Base-by-base conservation (phyloP, 73 alveolate genomes). In the Diophrys appendiculata region DNA sequence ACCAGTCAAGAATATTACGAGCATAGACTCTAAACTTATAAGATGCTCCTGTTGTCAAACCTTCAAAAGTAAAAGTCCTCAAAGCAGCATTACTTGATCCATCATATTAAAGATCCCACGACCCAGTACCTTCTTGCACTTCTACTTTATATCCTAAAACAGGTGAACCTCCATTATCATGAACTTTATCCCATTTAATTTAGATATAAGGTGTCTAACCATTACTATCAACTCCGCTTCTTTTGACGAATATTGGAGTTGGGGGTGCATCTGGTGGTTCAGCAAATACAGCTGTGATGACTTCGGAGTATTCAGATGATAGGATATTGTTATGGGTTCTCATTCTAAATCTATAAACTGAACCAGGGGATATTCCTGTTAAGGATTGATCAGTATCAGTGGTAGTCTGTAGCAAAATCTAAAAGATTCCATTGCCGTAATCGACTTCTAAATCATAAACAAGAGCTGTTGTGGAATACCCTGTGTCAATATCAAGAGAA, bases 121-220 rank as follows among this genome's bases (percentile, higher is more conserved):
- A 35, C 29, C 88, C 79, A 0, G 54, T 73, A 65, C 80, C 81
- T 64, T 78, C 52, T 30, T 76, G 54, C 29, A 64, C 69, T 78
- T 91, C 93, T 8, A 91, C 90, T 74, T 75, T 87, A 78, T 78
- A 91, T 65, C 97, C 97, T 27, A 88, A 81, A 27, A 91, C 78
- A 11, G 88, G 81, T 2, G 83, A n/a, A 28, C 83, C 89, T 29
- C 68, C 70, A 72, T 81, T 31, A 33, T 83, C 88, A 34, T 28
- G 28, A 29, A 93, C 95, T 1, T 35, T 76, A 33, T 67, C 78
- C 94, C 94, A 91, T n/a, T 67, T 71, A 29, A 91, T 83, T 34
- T 69, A 33, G 54, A 91, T 91, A 72, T 33, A 87, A 3, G 93
- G 89, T 28, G 88, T 60, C 24, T 29, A 60, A 32, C 83, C 73